Percentiles rank a stretch among this genome's conserved stretches.
phyloP scores from a whole-genome alignment of 2,329 filamentous ascomycete species.

The Xylariaceae sp. region DNA sequence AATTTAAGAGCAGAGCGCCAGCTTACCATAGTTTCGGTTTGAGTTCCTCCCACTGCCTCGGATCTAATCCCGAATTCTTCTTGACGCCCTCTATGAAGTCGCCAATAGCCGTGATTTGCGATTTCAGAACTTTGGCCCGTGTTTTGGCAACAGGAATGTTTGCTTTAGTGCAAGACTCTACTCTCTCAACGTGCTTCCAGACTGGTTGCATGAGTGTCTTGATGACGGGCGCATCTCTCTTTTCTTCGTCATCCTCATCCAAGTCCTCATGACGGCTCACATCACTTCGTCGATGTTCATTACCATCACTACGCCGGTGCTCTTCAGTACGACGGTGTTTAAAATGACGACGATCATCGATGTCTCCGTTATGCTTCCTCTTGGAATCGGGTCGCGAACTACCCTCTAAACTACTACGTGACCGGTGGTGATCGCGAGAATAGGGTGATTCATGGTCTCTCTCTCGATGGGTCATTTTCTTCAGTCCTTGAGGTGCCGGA shows the following conservation, averaged over 20 bases:
- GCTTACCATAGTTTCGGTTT: constrained; percentile 35
- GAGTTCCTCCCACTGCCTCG: constrained; percentile 31
- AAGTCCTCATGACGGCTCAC: constrained; percentile 32
- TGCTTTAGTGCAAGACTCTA: constrained; percentile 32
- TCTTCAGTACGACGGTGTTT: constrained; percentile 51
- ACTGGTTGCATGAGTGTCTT: constrained; percentile 33
- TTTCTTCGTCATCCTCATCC: constrained; percentile 37
- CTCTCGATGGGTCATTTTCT: constrained; percentile 45
- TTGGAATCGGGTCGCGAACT: constrained; percentile 52
- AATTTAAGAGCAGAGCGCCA: constrained; percentile 1
- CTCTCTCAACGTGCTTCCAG: constrained; percentile 31
- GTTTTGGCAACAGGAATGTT: constrained; percentile 33
- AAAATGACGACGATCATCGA: constrained; percentile 42
- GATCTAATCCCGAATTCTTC: constrained; percentile 28
- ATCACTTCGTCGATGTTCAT: constrained; percentile 33
- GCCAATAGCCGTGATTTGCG: constrained; percentile 33
- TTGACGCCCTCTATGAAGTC: constrained; percentile 34
- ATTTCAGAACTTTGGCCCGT: constrained; percentile 32
- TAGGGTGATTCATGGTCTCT: constrained; percentile 41
- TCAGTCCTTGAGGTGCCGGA: constrained; percentile 54
- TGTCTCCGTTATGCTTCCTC: constrained; percentile 54
- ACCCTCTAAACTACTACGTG: constrained; percentile 46
- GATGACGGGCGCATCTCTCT: constrained; percentile 32
- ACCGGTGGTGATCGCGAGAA: constrained; percentile 45
- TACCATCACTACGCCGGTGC: constrained; percentile 33